Base-by-base conservation (phyloP, 2,329 filamentous ascomycete genomes). In the Cordyceps javanica region DNA sequence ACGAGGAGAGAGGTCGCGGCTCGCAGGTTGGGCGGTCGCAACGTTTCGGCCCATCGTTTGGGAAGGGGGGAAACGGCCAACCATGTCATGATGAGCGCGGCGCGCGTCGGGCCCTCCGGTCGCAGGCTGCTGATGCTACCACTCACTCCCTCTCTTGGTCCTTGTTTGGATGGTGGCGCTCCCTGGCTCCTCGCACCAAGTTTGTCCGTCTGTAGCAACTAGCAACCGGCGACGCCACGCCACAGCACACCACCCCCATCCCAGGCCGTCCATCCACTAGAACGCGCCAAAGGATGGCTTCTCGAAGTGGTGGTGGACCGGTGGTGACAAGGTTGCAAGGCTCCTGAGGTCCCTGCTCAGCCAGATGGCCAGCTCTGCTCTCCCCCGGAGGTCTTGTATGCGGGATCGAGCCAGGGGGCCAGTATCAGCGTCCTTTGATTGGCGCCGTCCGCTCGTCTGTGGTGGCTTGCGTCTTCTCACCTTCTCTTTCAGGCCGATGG, bases 401-500 rank as follows among this genome's bases (percentile, higher is more conserved):
- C 55, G 55, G 55, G 55, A 58, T 58, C 55, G 61, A 59, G 59
- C 63, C 60, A 61, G 57, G 49, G 64, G 65, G 62, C 60, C 60
- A 55, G 61, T 68, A 68, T 67, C 66, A 62, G 61, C 57, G 32
- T 57, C 48, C 26, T 48, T 19, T 71, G 68, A 71, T 71, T 71
- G 69, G 69, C 62, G 66, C 61, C 61, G 59, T 14, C 46, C 60
- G 57, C 52, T 62, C 60, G 62, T 62, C 62, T 62, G 62, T 65
- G 67, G 68, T 69, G 68, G 64, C 65, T 66, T 62, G 60, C 32
- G 55, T 59, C 62, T 66, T 65, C 67, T 63, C 67, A 72, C 69
- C 69, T 72, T 72, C 69, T 72, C 58, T 62, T 71, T 70, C 62
- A 63, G 69, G 69, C 61, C 61, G 60, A 65, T 64, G 65, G 69